Evolutionary conservation across 2,329 filamentous ascomycete species (phyloP).

Genomic region (Colletotrichum sp.): DNA sequence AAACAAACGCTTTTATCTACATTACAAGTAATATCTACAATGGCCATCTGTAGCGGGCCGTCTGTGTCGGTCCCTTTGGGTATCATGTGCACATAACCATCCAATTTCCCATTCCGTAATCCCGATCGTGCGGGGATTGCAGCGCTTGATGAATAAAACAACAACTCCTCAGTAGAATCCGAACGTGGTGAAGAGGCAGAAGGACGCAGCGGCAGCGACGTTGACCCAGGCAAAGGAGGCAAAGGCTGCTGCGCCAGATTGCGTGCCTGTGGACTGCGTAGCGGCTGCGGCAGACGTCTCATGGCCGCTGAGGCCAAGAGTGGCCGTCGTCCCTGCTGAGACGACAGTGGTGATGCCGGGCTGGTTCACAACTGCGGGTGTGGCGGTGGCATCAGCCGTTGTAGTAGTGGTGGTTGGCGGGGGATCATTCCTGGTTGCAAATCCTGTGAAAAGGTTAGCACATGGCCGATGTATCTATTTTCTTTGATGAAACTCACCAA

Average conservation of each 20-base stretch:
- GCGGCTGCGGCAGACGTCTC: constrained; percentile 31
- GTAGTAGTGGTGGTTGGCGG: constrained; percentile 11
- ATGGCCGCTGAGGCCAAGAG: constrained; percentile 40
- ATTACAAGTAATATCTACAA: constrained; percentile 18
- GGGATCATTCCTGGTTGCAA: constrained; percentile 37
- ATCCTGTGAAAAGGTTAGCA: constrained; percentile 32
- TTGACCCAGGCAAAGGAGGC: background rate
- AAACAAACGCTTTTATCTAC: constrained; percentile 18
- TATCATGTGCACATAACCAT: constrained; percentile 28
- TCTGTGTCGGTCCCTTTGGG: constrained; percentile 22
- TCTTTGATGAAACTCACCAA: constrained; percentile 53
- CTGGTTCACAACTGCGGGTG: constrained; percentile 4
- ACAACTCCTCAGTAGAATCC: constrained; percentile 3
- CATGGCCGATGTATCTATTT: background rate
- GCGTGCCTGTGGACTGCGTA: background rate
- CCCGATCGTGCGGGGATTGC: background rate
- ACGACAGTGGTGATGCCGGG: background rate
- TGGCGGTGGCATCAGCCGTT: background rate
- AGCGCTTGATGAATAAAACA: background rate
- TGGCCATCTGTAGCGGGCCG: constrained; percentile 10
- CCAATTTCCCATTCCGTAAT: constrained; percentile 18
- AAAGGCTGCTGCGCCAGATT: constrained; percentile 2
- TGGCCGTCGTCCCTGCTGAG: constrained; percentile 16
- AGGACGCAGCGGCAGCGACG: background rate
- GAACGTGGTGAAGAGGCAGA: constrained; percentile 5